Percentiles rank a stretch among this genome's conserved stretches.
These are phyloP conservation scores for Stephania japonica DNA, from an alignment of 164 flowering plant genomes.

Conservation along the genomic window DNA sequence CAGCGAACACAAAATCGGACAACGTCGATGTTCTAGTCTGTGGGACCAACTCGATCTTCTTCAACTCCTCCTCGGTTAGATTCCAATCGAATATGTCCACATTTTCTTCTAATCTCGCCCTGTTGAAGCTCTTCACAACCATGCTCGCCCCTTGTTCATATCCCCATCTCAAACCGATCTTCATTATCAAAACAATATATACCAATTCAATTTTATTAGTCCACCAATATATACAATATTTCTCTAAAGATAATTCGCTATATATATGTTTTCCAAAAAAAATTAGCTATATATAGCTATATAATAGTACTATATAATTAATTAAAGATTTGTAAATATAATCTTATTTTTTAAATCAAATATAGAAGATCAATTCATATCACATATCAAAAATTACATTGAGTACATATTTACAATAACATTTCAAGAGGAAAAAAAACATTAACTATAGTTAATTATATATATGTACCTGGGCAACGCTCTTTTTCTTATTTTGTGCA, in stretches of 20 bases:
- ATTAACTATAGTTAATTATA: too few species aligned
- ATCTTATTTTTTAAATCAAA: too few species aligned
- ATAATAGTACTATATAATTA: not conserved
- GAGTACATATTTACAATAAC: too few species aligned
- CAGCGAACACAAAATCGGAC: not conserved
- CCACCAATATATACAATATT: too few species aligned
- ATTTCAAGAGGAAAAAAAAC: too few species aligned
- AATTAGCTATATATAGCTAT: too few species aligned
- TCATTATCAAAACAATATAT: not conserved
- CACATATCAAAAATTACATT: too few species aligned
- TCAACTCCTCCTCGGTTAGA: not conserved
- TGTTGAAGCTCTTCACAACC: conserved; percentile 4
- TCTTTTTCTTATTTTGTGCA: not conserved
- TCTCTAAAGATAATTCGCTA: too few species aligned
- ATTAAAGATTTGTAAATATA: not conserved
- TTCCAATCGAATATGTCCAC: conserved; percentile 4
- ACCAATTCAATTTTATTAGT: too few species aligned
- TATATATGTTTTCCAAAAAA: too few species aligned
- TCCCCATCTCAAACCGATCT: conserved; percentile 9
- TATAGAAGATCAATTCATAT: too few species aligned
- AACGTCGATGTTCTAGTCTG: not conserved
- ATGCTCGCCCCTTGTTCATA: not conserved
- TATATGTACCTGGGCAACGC: not conserved
- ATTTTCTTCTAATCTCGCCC: not conserved
- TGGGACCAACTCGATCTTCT: not conserved